A percentile compares a stretch with the other conserved stretches of the same genome.
Conservation (phyloP, 2,329 filamentous ascomycete species). For the Cadophora gregata region DNA sequence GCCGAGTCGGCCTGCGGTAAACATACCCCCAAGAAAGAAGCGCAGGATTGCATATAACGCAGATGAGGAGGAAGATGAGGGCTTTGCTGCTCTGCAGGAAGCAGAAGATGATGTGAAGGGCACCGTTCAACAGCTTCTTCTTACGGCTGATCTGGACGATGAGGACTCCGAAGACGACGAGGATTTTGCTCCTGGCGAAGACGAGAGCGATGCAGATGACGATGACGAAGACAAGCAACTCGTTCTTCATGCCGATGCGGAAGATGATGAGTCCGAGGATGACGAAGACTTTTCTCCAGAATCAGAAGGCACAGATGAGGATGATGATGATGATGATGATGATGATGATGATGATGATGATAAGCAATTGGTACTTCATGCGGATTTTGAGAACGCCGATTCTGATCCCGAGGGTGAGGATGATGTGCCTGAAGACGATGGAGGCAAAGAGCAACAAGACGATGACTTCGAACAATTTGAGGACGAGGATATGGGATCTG, state of each 20-base stretch:
- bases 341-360: constrained; percentile 28
- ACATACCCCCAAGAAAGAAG: constrained; percentile 77
- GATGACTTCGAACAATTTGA: constrained; percentile 21
- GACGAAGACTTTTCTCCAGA: constrained; percentile 39
- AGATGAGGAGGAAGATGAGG: constrained; percentile 46
- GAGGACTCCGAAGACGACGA: constrained; percentile 42
- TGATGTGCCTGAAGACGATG: constrained; percentile 18
- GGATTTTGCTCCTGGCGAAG: constrained; percentile 36
- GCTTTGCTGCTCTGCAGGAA: constrained; percentile 35
- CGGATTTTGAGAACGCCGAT: constrained; percentile 26
- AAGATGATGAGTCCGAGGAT: constrained; percentile 44
- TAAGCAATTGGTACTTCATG: constrained; percentile 20
- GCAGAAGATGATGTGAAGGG: constrained; percentile 45
- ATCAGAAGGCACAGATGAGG: constrained; percentile 22
- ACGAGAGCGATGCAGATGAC: constrained; percentile 43
- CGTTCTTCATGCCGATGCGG: constrained; percentile 44
- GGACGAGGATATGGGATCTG: constrained; percentile 5
- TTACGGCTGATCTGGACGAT: constrained; percentile 47
- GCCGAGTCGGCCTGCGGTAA: constrained; percentile 67
- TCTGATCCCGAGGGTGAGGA: constrained; percentile 34
- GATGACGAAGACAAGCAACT: constrained; percentile 38
- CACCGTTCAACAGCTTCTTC: constrained; percentile 30
- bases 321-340: constrained; percentile 28
- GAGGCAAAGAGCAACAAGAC: constrained; percentile 3
- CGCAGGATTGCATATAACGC: constrained; percentile 56